Evolutionary conservation across 2,329 filamentous ascomycete genomes (phyloP).

Genomic region (Fusarium anthophilum): DNA sequence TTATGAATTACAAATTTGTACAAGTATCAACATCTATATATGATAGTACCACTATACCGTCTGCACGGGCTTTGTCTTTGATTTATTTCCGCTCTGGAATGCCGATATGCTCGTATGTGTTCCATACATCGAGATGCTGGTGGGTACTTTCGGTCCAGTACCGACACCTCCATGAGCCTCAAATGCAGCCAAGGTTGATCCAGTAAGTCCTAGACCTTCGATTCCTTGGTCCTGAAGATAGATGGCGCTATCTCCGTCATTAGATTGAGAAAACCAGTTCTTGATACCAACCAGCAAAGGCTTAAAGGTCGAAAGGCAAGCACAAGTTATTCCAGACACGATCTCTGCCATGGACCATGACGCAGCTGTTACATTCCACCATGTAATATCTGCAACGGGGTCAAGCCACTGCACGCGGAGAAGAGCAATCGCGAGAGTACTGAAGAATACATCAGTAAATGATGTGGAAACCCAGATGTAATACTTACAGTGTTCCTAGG

Average conservation of each 20-base stretch:
- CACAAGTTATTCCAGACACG: slow-evolving; percentile 29
- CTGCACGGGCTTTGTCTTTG: not conserved
- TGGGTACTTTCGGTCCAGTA: not conserved
- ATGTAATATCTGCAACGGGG: slow-evolving; percentile 10
- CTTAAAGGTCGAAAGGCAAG: slow-evolving; percentile 29
- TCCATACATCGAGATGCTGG: not conserved
- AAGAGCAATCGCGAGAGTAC: slow-evolving; percentile 21
- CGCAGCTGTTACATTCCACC: slow-evolving; percentile 29
- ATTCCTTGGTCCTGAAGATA: not conserved
- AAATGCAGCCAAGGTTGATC: not conserved
- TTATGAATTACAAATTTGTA: not conserved
- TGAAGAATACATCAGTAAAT: not conserved
- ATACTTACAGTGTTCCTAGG: slow-evolving; percentile 24
- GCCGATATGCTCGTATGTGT: slow-evolving; percentile 9
- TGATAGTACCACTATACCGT: no score
- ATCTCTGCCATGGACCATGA: slow-evolving; percentile 34
- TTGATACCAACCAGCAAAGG: not conserved
- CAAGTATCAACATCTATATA: not conserved
- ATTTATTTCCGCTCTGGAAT: not conserved
- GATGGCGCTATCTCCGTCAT: not conserved
- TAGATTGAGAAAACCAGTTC: not conserved
- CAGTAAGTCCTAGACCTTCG: accelerated
- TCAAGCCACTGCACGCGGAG: slow-evolving; percentile 33
- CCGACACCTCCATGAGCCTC: not conserved
- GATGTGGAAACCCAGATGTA: accelerated